A percentile compares a stretch with the other conserved stretches of the same genome.
phyloP scores from a whole-genome alignment of 2,329 filamentous ascomycete species.

The Keithomyces neogunnii region DNA sequence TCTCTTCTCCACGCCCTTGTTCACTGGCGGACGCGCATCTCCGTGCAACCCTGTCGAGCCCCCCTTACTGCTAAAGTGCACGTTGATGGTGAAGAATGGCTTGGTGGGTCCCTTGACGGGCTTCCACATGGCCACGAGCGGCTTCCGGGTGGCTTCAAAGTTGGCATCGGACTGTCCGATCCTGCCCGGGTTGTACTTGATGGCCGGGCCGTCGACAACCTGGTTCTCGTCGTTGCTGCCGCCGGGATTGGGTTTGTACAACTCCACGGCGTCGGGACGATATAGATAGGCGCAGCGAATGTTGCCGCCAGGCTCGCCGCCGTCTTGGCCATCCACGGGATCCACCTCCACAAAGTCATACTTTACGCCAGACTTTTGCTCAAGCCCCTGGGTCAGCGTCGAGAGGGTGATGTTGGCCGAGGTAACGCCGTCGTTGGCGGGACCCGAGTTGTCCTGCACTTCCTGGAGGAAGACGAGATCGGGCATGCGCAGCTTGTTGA shows the following conservation, averaged over 20 bases:
- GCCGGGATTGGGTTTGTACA: constrained; percentile 52
- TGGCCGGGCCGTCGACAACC: constrained; percentile 43
- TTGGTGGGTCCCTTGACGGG: constrained; percentile 41
- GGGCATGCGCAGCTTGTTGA: constrained; percentile 52
- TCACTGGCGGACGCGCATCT: constrained; percentile 57
- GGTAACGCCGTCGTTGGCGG: constrained; percentile 49
- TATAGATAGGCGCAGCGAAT: constrained; percentile 66
- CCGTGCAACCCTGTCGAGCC: constrained; percentile 57
- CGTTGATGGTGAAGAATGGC: constrained; percentile 62
- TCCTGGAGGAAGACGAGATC: constrained; percentile 63
- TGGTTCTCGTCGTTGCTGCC: constrained; percentile 43
- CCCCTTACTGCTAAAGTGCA: constrained; percentile 60
- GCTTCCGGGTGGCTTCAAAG: constrained; percentile 56
- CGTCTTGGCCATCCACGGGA: constrained; percentile 52
- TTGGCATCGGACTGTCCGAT: constrained; percentile 54
- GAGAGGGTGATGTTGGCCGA: constrained; percentile 50
- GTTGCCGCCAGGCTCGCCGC: constrained; percentile 61
- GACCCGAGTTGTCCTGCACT: constrained; percentile 58
- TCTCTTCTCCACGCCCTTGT: constrained; percentile 52
- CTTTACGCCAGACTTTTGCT: constrained; percentile 34
- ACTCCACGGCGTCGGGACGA: constrained; percentile 47
- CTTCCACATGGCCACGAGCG: constrained; percentile 58
- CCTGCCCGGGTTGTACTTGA: constrained; percentile 61
- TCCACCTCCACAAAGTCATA: constrained; percentile 54
- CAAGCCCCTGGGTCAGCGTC: constrained; percentile 45